Evolutionary conservation across 257 asterid species (phyloP).

Genomic region (Capsicum chinense): DNA sequence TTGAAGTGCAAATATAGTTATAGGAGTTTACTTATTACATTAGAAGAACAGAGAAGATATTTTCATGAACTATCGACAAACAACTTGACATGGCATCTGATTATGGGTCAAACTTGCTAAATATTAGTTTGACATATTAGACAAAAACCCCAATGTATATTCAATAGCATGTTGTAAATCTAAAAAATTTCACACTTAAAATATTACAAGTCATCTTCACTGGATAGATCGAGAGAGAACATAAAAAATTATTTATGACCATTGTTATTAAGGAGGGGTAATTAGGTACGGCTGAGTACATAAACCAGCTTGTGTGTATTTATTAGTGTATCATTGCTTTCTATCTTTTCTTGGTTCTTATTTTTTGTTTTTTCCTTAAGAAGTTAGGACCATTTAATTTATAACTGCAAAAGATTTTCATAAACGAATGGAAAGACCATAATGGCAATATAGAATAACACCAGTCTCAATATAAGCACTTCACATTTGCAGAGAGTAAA

Average conservation of each 20-base stretch:
- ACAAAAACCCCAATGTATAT: too few relatives aligned
- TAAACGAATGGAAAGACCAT: not conserved
- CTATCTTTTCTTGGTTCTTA: not conserved
- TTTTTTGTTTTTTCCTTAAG: too few relatives aligned
- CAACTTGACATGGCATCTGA: not conserved
- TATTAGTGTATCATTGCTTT: not conserved
- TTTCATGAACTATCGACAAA: not conserved
- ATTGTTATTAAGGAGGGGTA: not conserved
- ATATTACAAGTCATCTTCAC: not conserved
- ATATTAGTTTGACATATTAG: not conserved
- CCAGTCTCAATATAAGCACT: not conserved
- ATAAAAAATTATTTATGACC: not conserved
- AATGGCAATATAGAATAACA: conserved; percentile 17
- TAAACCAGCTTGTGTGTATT: not conserved
- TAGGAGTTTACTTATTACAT: not conserved
- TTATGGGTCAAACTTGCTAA: not conserved
- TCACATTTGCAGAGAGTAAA: not conserved
- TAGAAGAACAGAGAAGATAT: not conserved
- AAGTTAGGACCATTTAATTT: too few relatives aligned
- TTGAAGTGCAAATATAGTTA: not conserved
- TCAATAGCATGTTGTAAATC: too few relatives aligned
- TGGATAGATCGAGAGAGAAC: not conserved
- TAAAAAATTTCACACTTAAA: too few relatives aligned
- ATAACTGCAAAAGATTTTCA: not conserved
- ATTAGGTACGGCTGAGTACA: not conserved